These are phyloP conservation scores for Cutaneotrichosporon cutaneum DNA, from an alignment of 1,284 basidiomycete genomes.

Conservation along the genomic window DNA sequence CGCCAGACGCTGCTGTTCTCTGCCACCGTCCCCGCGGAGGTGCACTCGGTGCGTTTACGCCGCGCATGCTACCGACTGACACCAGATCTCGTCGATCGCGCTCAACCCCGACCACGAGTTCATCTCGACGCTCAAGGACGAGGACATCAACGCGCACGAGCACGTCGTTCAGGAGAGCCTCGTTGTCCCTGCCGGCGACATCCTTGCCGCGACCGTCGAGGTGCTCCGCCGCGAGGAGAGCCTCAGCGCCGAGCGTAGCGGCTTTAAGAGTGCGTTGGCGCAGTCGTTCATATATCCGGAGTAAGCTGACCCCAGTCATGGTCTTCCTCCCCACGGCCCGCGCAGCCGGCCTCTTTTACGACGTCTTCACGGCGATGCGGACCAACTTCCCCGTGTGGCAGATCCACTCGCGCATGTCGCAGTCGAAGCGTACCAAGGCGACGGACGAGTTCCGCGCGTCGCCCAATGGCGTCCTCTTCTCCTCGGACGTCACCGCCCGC, in stretches of 20 bases:
- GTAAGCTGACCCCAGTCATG: constrained; percentile 51
- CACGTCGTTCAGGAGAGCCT: constrained; percentile 63
- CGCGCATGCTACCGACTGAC: background rate
- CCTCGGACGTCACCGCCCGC: constrained; percentile 57
- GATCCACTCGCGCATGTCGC: constrained; percentile 50
- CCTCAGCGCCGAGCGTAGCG: constrained; percentile 29
- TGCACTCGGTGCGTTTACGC: constrained; percentile 41
- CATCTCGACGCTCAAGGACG: constrained; percentile 62
- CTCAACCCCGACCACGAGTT: constrained; percentile 60
- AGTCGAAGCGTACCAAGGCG: constrained; percentile 55
- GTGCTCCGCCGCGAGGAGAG: constrained; percentile 49
- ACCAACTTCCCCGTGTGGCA: constrained; percentile 40
- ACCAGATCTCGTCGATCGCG: constrained; percentile 56
- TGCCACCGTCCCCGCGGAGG: constrained; percentile 55
- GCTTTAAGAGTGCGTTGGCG: constrained; percentile 42
- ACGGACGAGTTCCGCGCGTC: constrained; percentile 60
- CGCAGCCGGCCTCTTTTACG: constrained; percentile 61
- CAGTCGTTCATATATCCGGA: no score
- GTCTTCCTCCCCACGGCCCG: constrained; percentile 70
- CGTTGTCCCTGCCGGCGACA: constrained; percentile 55
- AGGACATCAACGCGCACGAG: constrained; percentile 66
- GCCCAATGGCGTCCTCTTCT: constrained; percentile 55
- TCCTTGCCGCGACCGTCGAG: constrained; percentile 55
- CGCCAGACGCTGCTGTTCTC: constrained; percentile 57
- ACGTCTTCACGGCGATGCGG: constrained; percentile 51